phyloP scores from a whole-genome alignment of 2,329 filamentous ascomycete species.

The Dendrostoma leiphaemia region DNA sequence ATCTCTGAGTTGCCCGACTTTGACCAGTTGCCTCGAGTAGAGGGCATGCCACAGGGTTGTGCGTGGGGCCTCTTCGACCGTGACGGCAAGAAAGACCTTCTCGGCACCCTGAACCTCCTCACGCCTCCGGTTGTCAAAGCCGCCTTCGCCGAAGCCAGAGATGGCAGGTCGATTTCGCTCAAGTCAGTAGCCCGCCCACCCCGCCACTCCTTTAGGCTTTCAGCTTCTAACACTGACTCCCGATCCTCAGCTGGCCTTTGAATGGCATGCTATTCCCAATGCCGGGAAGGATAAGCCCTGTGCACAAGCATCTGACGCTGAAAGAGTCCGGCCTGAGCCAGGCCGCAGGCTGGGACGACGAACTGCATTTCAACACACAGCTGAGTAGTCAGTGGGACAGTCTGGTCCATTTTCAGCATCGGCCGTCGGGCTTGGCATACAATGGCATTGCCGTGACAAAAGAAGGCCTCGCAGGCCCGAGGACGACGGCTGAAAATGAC shows the following conservation, averaged over 20 bases:
- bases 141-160: conserved; percentile 40
- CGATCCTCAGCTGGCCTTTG: conserved; percentile 38
- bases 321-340: too few relatives aligned
- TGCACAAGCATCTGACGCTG: conserved; percentile 33
- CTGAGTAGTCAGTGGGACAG: conserved; percentile 56
- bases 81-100: conserved; percentile 45
- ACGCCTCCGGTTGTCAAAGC: conserved; percentile 42
- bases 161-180: conserved; percentile 51
- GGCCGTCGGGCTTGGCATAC: conserved; percentile 43
- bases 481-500: conserved; percentile 27
- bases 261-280: conserved; percentile 37
- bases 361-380: conserved; percentile 56
- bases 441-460: conserved; percentile 43
- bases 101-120: conserved; percentile 53
- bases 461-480: conserved; percentile 28
- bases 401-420: conserved; percentile 45
- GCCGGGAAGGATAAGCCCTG: conserved; percentile 32
- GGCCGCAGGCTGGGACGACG: conserved; percentile 51
- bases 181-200: conserved; percentile 39
- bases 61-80: conserved; percentile 52
- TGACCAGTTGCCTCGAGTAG: conserved; percentile 21
- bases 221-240: not conserved
- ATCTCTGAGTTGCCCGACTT: too few relatives aligned
- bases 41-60: conserved; percentile 22
- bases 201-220: too few relatives aligned